These are phyloP conservation scores for Ustilago trichophora DNA, from an alignment of 1,284 basidiomycete species.

Conservation along the genomic window DNA sequence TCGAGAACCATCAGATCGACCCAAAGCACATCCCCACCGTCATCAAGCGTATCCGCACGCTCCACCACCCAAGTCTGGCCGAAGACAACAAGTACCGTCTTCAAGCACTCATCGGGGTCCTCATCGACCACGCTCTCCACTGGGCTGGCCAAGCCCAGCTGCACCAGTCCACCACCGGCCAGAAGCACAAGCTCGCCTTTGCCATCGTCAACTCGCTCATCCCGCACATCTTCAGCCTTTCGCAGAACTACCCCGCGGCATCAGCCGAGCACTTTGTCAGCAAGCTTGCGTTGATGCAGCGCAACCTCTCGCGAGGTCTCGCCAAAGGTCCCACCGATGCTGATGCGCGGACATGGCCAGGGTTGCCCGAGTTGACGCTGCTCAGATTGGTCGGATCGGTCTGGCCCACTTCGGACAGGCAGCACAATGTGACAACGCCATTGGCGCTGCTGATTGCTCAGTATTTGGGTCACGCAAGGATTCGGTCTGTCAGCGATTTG, in stretches of 20 bases:
- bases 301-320: conserved; percentile 87
- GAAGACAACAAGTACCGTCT: conserved; percentile 88
- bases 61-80: conserved; percentile 89
- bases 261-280: conserved; percentile 81
- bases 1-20: conserved; percentile 73
- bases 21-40: conserved; percentile 77
- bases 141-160: conserved; percentile 40
- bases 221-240: conserved; percentile 83
- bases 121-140: conserved; percentile 91
- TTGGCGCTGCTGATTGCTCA: conserved; percentile 87
- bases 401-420: conserved; percentile 95
- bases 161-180: conserved; percentile 13
- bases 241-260: conserved; percentile 81
- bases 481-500: conserved; percentile 79
- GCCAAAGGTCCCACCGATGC: conserved; percentile 75
- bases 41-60: conserved; percentile 86
- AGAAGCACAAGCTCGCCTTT: conserved; percentile 73
- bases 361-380: conserved; percentile 81
- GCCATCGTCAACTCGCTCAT: conserved; percentile 75
- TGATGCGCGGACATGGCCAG: conserved; percentile 86
- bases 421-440: conserved; percentile 87
- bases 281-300: conserved; percentile 90
- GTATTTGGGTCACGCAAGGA: conserved; percentile 84
- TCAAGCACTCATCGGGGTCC: conserved; percentile 74
- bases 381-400: conserved; percentile 81